phyloP scores from a whole-genome alignment of 495 filamentous ascomycete species.

The Lichenothelia convexa region DNA sequence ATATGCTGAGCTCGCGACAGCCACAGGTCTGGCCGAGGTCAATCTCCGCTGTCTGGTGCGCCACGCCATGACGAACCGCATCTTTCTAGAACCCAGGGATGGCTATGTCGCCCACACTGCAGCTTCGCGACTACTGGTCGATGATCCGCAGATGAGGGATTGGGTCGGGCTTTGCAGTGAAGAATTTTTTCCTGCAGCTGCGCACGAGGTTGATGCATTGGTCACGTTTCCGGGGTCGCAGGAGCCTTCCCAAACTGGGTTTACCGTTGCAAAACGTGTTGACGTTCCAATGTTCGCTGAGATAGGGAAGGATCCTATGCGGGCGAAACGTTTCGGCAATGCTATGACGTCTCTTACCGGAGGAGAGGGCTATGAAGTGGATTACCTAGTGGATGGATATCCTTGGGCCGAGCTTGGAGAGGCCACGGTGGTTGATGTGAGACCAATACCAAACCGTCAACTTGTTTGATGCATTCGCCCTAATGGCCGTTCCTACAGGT shows the following conservation, averaged over 20 bases:
- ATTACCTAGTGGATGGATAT: background rate
- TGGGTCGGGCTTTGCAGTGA: background rate
- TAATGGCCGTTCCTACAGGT: background rate
- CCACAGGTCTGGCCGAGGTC: background rate
- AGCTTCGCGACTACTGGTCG: conserved; percentile 7
- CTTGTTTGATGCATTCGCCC: background rate
- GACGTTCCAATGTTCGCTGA: conserved; percentile 1
- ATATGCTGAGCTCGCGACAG: background rate
- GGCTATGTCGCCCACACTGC: conserved; percentile 33
- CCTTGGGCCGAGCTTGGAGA: conserved; percentile 4
- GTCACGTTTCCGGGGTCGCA: background rate
- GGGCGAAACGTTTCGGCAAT: conserved; percentile 27
- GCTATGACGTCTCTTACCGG: conserved; percentile 24
- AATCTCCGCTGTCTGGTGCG: conserved; percentile 31
- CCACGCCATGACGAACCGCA: conserved; percentile 34
- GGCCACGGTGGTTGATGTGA: conserved; percentile 3
- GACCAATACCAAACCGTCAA: background rate
- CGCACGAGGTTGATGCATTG: conserved; percentile 1
- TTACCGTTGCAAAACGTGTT: background rate
- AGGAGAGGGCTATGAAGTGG: background rate
- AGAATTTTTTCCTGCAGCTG: background rate
- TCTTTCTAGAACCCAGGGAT: conserved; percentile 33
- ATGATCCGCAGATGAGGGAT: conserved; percentile 1
- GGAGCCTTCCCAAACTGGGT: conserved; percentile 1
- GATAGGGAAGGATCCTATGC: background rate